Conservation (phyloP, 495 filamentous ascomycete species). For the Parathielavia hyrcaniae region DNA sequence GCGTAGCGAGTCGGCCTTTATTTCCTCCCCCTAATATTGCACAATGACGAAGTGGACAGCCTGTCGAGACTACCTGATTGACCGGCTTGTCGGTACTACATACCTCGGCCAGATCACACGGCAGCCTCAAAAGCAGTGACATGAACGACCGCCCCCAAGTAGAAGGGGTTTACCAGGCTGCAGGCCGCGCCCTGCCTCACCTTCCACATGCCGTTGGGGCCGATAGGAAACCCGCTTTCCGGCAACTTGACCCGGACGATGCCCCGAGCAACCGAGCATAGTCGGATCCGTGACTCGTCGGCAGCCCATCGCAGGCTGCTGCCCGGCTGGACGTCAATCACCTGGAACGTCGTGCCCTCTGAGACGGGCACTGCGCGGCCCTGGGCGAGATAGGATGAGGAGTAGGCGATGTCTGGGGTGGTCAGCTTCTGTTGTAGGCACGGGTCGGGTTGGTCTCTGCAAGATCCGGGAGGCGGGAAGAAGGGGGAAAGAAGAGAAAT, state of each 20-base stretch:
- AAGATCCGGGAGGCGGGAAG: not conserved
- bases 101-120: not conserved
- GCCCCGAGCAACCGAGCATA: constrained; percentile 19
- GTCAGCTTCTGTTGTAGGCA: too few species aligned
- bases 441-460: not conserved
- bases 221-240: constrained; percentile 16
- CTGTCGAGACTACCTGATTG: too few species aligned
- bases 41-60: too few species aligned
- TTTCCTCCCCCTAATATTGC: too few species aligned
- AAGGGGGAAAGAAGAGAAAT: not conserved
- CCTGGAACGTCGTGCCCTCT: constrained; percentile 9
- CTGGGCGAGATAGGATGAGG: constrained; percentile 16
- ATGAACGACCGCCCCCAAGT: constrained; percentile 13
- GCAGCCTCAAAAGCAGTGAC: not conserved
- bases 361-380: constrained; percentile 1
- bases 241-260: constrained; percentile 11
- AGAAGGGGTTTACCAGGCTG: constrained; percentile 9
- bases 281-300: not conserved
- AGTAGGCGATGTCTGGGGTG: constrained; percentile 15
- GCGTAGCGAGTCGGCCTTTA: too few species aligned
- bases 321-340: constrained; percentile 11
- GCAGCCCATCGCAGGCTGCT: constrained; percentile 1
- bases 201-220: constrained; percentile 20
- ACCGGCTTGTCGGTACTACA: too few species aligned
- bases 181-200: constrained; percentile 8